These are phyloP conservation scores for Talaromyces adpressus DNA, from an alignment of 495 filamentous ascomycete species.

Conservation along the genomic window DNA sequence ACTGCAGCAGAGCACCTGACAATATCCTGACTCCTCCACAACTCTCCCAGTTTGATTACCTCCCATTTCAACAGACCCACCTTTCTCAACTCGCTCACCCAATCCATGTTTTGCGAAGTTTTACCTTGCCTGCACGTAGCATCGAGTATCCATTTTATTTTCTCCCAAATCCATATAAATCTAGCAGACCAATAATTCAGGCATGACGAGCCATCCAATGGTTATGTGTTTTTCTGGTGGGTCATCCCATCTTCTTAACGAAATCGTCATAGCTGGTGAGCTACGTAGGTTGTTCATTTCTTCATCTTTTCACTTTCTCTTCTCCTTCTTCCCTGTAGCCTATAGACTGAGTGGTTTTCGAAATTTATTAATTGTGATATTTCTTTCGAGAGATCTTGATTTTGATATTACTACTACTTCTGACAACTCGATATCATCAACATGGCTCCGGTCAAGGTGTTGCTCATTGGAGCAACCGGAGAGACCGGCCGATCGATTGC, in stretches of 20 bases:
- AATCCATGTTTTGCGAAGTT: neutral
- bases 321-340: neutral
- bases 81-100: neutral
- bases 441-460: constrained; percentile 21
- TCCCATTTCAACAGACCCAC: neutral
- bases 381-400: neutral
- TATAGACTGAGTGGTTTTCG: neutral
- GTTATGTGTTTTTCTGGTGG: neutral
- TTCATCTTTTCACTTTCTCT: neutral
- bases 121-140: neutral
- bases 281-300: neutral
- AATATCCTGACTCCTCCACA: neutral
- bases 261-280: constrained; percentile 1
- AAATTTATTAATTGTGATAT: neutral
- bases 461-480: constrained; percentile 40
- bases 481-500: constrained; percentile 45
- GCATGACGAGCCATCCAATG: neutral
- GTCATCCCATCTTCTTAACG: neutral
- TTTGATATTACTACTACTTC: neutral
- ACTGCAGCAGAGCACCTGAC: neutral
- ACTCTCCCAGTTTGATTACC: neutral
- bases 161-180: neutral
- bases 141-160: neutral
- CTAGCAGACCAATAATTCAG: neutral
- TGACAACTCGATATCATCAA: neutral